Evolutionary conservation across 805 yeast species (phyloP).

Genomic region (Candida xyloterini): DNA sequence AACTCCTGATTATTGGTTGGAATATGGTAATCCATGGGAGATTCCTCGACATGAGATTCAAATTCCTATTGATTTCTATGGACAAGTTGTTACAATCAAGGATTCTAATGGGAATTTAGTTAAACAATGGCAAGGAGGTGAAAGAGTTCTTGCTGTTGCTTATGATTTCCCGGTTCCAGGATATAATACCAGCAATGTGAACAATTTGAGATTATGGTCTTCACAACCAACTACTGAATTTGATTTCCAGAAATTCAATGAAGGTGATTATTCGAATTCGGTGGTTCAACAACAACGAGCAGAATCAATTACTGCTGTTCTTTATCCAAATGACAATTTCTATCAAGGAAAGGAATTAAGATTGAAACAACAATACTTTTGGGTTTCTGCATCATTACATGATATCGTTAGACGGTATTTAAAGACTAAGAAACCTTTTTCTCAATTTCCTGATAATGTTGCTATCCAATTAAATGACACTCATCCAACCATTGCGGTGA

Average conservation of each 20-base stretch:
- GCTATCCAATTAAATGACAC: conserved; percentile 95
- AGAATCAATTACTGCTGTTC: conserved; percentile 86
- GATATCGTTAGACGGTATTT: conserved; percentile 89
- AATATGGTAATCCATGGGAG: conserved; percentile 91
- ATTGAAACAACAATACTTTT: conserved; percentile 91
- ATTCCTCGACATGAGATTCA: conserved; percentile 82
- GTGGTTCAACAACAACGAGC: conserved; percentile 85
- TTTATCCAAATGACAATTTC: conserved; percentile 93
- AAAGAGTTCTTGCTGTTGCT: conserved; percentile 84
- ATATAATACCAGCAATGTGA: conserved; percentile 74
- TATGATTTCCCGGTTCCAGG: conserved; percentile 94
- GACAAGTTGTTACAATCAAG: conserved; percentile 59
- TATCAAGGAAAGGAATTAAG: conserved; percentile 88
- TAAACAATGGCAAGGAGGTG: conserved; percentile 83
- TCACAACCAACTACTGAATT: conserved; percentile 88
- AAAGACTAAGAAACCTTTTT: conserved; percentile 74
- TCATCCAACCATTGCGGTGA: conserved; percentile 89
- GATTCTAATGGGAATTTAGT: conserved; percentile 51
- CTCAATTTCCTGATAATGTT: conserved; percentile 76
- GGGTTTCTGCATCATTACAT: conserved; percentile 93
- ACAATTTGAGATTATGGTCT: conserved; percentile 87
- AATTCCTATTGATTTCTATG: conserved; percentile 88
- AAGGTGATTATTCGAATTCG: conserved; percentile 85
- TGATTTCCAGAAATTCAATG: conserved; percentile 85
- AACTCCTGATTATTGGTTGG: conserved; percentile 92